These are phyloP conservation scores for Rhodotorula toruloides DNA, from an alignment of 768 basidiomycete species.

Conservation along the genomic window DNA sequence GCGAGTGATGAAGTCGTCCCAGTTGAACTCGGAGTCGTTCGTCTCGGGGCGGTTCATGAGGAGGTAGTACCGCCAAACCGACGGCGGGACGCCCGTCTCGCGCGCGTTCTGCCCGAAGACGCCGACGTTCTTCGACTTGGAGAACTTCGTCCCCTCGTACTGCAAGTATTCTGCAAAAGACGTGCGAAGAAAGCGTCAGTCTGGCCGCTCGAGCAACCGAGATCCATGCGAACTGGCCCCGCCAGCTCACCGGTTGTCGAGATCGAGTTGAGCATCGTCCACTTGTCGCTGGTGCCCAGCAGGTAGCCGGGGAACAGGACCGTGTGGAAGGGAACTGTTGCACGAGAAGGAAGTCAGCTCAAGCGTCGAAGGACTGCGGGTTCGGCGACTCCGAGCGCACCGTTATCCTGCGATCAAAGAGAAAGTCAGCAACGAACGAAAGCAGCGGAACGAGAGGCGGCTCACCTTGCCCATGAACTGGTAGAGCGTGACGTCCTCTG, in stretches of 20 bases:
- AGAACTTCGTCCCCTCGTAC: constrained; percentile 98
- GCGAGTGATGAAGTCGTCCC: constrained; percentile 82
- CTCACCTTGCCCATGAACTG: constrained; percentile 99
- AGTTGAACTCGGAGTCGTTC: constrained; percentile 91
- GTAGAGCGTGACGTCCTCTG: constrained; percentile 78
- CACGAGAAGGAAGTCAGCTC: neutral
- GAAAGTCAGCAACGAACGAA: too few species aligned
- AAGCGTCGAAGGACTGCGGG: too few species aligned
- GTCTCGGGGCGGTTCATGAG: constrained; percentile 88
- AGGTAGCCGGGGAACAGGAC: constrained; percentile 88
- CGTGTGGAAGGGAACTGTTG: constrained; percentile 87
- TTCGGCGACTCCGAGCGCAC: neutral
- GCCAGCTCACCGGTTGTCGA: constrained; percentile 87
- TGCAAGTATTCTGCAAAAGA: constrained; percentile 75
- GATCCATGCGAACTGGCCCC: neutral
- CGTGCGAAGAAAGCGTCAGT: neutral
- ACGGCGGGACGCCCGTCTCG: constrained; percentile 85
- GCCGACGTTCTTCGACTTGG: constrained; percentile 91
- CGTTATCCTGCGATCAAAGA: constrained; percentile 16
- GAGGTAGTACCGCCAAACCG: constrained; percentile 96
- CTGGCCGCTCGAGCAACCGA: neutral
- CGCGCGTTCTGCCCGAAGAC: constrained; percentile 93
- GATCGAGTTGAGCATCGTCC: constrained; percentile 90
- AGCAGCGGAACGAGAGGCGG: neutral
- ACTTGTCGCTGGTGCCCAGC: constrained; percentile 79